phyloP scores from a whole-genome alignment of 331 rosid species.

The Cydonia oblonga region DNA sequence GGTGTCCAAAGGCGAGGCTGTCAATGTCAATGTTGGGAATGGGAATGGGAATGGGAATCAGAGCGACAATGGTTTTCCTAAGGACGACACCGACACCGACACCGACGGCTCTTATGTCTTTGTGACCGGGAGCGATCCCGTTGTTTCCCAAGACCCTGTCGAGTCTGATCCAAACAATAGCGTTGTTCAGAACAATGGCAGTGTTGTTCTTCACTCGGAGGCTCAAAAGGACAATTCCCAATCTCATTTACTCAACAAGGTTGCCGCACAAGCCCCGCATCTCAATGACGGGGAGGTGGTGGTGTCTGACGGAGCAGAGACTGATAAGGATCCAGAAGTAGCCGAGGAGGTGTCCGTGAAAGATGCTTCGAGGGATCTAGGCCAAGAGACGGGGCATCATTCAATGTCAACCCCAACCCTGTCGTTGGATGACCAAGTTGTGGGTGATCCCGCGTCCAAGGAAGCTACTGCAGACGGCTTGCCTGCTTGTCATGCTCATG shows the following conservation, averaged over 20 bases:
- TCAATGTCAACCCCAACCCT: neutral
- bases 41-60: neutral
- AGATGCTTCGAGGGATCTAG: slow-evolving; percentile 5
- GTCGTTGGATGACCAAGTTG: neutral
- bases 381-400: slow-evolving; percentile 5
- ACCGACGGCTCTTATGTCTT: slow-evolving; percentile 28
- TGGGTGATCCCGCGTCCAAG: neutral
- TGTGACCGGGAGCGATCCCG: slow-evolving; percentile 5
- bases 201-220: neutral
- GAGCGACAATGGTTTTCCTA: slow-evolving; percentile 3
- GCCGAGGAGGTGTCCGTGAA: neutral
- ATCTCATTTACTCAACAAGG: slow-evolving; percentile 1
- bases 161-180: slow-evolving; percentile 31
- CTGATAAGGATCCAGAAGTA: neutral
- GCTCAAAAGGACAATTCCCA: slow-evolving; percentile 6
- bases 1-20: slow-evolving; percentile 11
- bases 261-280: slow-evolving; percentile 5
- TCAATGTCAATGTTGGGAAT: slow-evolving; percentile 1
- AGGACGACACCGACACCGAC: slow-evolving; percentile 17
- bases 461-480: neutral
- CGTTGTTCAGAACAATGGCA: neutral
- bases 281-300: slow-evolving; percentile 7
- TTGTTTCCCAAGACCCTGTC: slow-evolving; percentile 7
- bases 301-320: slow-evolving; percentile 5
- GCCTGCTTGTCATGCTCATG: slow-evolving; percentile 5